Conservation (phyloP, 179 eudicot species). For the Gypsophila paniculata region DNA sequence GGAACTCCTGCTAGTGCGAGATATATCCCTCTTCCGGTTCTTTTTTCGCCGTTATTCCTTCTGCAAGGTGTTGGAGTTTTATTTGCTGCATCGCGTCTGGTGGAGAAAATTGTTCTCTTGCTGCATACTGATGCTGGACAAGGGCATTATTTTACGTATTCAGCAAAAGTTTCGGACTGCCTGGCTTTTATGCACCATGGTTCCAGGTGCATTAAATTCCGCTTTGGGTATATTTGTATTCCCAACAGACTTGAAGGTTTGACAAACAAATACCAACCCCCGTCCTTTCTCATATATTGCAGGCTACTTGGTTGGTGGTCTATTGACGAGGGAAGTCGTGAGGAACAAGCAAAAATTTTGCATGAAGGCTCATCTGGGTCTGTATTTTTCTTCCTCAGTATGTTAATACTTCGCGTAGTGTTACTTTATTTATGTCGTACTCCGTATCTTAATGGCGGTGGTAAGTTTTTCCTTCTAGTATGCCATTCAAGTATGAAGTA, state of each 20-base stretch:
- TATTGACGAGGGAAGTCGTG: slow-evolving; percentile 90
- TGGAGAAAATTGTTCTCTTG: slow-evolving; percentile 61
- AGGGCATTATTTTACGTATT: slow-evolving; percentile 53
- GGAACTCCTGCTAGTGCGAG: slow-evolving; percentile 75
- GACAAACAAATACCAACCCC: slow-evolving; percentile 1
- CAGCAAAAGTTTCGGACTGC: slow-evolving; percentile 61
- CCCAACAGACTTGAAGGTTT: neutral
- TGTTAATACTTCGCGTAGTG: neutral
- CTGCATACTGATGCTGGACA: slow-evolving; percentile 46
- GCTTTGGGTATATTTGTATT: neutral
- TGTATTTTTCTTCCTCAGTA: slow-evolving; percentile 21
- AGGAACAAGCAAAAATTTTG: slow-evolving; percentile 79
- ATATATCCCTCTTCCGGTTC: slow-evolving; percentile 56
- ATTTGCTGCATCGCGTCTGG: slow-evolving; percentile 60
- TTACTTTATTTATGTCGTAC: neutral
- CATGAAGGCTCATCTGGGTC: slow-evolving; percentile 73
- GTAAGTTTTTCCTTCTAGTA: neutral
- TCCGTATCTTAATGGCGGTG: neutral
- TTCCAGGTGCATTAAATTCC: slow-evolving; percentile 54
- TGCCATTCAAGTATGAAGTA: neutral
- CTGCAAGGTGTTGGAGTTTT: slow-evolving; percentile 75
- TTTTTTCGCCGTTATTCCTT: slow-evolving; percentile 79
- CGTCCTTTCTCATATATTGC: neutral
- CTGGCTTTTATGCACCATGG: slow-evolving; percentile 86
- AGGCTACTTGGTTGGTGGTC: slow-evolving; percentile 99